Base-by-base conservation (phyloP, 2,329 filamentous ascomycete genomes). In the Stagonosporopsis vannaccii region DNA sequence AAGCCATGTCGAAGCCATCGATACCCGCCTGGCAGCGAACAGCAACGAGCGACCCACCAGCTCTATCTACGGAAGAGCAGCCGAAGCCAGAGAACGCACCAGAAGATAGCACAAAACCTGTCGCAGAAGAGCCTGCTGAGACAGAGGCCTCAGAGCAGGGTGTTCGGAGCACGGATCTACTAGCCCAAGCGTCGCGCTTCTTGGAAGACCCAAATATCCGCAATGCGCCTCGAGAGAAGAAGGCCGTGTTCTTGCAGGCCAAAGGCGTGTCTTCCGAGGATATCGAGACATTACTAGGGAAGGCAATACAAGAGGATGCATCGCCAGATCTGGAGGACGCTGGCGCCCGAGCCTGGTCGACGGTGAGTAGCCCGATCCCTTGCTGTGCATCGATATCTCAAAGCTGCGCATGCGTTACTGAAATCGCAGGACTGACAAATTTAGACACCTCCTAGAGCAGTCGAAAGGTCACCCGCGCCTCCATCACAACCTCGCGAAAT, bases 111-210 rank as follows among this genome's bases (percentile, higher is more conserved):
- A 56, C 59, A 41, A 50, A 53, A 37, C 52, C 58, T 15, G 46
- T 51, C 43, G 46, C 57, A 43, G 62, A 56, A 41, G 67, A 64
- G n/a, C 47, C 60, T 28, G 61, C 51, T 13, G 56, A 54, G 9
- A 56, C 51, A 26, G 56, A 58, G 41, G 55, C 60, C 7, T 47
- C 61, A 43, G 8, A 55, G 8, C 48, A 59, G 8, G 37, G 47
- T 1, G 4, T 37, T n/a, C 42, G 59, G 13, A 56, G 56, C 17
- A 19, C 42, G 17, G 50, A 63, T 12, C 49, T 78, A 32, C 69
- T 90, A 32, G 86, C 91, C 15, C 86, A 92, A 70, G 92, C 92
- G 25, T 82, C 84, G 39, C 85, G 82, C 49, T 97, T 97, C 70
- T 83, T 97, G 4, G 81, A 90, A 46, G 89, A 96, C 58, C 86